These are phyloP conservation scores for Zea mays DNA, from an alignment of 176 grass and related monocot genomes.

Conservation along the genomic window DNA sequence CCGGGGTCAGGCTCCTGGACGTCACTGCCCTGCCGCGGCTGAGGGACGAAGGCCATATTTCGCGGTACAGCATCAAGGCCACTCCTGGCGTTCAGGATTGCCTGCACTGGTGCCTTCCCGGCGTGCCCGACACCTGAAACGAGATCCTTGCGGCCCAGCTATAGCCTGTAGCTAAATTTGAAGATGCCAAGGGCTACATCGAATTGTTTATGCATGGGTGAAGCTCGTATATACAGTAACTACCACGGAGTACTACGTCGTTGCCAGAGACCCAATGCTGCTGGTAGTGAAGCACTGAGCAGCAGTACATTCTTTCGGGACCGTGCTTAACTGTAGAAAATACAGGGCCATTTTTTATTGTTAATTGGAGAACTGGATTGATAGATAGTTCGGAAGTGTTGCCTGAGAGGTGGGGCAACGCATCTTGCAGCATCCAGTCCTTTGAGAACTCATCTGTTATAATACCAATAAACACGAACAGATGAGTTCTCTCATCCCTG, in stretches of 20 bases:
- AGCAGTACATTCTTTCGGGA: neutral
- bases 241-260: neutral
- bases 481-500: neutral
- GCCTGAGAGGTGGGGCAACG: neutral
- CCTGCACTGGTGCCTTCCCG: constrained; percentile 91
- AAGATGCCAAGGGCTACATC: neutral
- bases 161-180: constrained; percentile 39
- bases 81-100: constrained; percentile 71
- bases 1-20: constrained; percentile 69
- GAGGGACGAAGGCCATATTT: constrained; percentile 88
- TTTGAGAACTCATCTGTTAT: neutral
- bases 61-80: constrained; percentile 70
- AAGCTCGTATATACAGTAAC: neutral
- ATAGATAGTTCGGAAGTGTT: neutral
- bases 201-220: neutral
- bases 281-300: neutral
- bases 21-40: constrained; percentile 69
- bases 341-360: neutral
- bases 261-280: constrained; percentile 20
- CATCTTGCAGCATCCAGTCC: neutral
- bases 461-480: neutral
- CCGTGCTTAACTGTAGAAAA: constrained; percentile 13
- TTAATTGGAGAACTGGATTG: neutral
- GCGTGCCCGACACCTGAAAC: constrained; percentile 88
- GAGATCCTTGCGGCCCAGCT: constrained; percentile 76